Percentiles rank a stretch among this genome's conserved stretches.
phyloP scores from a whole-genome alignment of 108 stramenopile species.

The Parmales sp. region DNA sequence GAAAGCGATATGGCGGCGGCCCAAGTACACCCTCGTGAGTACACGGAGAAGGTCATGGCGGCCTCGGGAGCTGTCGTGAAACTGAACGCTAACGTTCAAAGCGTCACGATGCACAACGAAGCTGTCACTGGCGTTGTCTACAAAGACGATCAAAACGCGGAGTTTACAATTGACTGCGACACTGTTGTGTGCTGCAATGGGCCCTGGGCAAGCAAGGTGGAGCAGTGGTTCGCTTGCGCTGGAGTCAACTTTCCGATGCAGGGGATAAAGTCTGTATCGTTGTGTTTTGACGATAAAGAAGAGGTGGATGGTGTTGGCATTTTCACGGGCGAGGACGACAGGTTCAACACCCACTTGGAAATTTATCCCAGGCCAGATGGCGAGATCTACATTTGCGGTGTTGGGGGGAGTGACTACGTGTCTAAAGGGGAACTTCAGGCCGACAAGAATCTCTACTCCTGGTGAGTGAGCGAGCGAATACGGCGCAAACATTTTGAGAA shows the following conservation, averaged over 20 bases:
- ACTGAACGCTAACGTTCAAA: not conserved
- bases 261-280: slow-evolving; percentile 74
- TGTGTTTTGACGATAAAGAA: slow-evolving; percentile 42
- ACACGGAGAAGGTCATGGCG: slow-evolving; percentile 59
- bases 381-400: slow-evolving; percentile 88
- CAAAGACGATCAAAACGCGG: not conserved
- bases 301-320: slow-evolving; percentile 78
- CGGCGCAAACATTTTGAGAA: no score
- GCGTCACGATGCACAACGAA: not conserved
- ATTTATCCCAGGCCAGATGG: slow-evolving; percentile 75
- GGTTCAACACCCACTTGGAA: slow-evolving; percentile 72
- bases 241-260: slow-evolving; percentile 64
- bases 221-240: not conserved
- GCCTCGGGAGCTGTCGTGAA: not conserved
- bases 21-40: slow-evolving; percentile 68
- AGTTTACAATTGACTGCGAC: not conserved
- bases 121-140: not conserved
- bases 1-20: slow-evolving; percentile 80
- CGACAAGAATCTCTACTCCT: slow-evolving; percentile 57
- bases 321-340: slow-evolving; percentile 88
- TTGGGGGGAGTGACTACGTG: slow-evolving; percentile 87
- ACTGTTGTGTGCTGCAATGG: slow-evolving; percentile 17
- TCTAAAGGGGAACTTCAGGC: slow-evolving; percentile 61
- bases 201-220: not conserved
- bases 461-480: no score